Conservation (phyloP, 2,329 filamentous ascomycete species). For the Clonostachys rhizophaga region DNA sequence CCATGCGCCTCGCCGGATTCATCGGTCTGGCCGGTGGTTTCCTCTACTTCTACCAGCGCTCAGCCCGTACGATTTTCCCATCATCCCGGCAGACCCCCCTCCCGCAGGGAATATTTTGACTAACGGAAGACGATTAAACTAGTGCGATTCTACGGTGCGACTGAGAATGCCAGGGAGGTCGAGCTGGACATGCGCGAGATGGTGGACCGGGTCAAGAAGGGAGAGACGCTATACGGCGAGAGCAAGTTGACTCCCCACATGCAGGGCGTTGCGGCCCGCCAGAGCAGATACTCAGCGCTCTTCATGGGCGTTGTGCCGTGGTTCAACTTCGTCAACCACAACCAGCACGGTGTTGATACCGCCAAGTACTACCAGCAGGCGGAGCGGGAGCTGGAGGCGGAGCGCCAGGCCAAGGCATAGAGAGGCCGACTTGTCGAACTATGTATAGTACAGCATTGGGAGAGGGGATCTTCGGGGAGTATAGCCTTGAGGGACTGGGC, state of each 20-base stretch:
- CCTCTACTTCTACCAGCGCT: slow-evolving; percentile 80
- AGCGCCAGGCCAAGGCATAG: slow-evolving; percentile 30
- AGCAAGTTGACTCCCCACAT: slow-evolving; percentile 78
- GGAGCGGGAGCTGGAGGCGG: slow-evolving; percentile 86
- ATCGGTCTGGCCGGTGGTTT: slow-evolving; percentile 76
- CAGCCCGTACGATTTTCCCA: slow-evolving; percentile 58
- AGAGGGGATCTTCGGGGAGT: too few relatives aligned
- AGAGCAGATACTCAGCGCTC: slow-evolving; percentile 85
- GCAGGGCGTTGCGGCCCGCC: slow-evolving; percentile 87
- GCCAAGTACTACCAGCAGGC: slow-evolving; percentile 98
- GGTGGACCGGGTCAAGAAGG: slow-evolving; percentile 92
- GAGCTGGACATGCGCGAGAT: slow-evolving; percentile 98
- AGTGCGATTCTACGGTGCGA: slow-evolving; percentile 96
- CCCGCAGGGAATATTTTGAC: neutral
- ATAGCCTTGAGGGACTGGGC: too few relatives aligned
- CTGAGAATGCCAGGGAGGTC: slow-evolving; percentile 85
- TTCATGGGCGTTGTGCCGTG: slow-evolving; percentile 84
- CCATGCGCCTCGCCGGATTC: slow-evolving; percentile 73
- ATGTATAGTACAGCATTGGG: too few relatives aligned
- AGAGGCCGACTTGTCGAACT: neutral
- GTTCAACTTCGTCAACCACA: slow-evolving; percentile 99
- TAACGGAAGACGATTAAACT: slow-evolving; percentile 1
- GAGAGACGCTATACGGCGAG: slow-evolving; percentile 83
- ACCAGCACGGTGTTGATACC: slow-evolving; percentile 92
- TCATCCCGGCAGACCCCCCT: neutral